Evolutionary conservation across 768 basidiomycete species (phyloP), one percentile per base, ranked within the genome.

Genomic region (Tylopilus felleus): DNA sequence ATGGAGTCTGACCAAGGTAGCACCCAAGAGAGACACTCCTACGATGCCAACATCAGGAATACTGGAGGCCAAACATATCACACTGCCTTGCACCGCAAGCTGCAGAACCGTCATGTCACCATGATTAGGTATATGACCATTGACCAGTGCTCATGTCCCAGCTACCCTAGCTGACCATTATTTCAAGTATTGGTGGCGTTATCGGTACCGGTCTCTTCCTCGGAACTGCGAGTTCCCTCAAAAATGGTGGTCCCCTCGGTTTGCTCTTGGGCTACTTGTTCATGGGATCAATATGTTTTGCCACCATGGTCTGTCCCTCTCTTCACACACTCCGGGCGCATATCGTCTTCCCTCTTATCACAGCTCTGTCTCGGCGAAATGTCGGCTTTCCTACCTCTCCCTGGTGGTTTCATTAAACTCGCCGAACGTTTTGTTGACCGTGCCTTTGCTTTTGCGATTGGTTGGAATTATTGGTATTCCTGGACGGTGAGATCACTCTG

Each of bases 401-500:
- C n/a, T n/a, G n/a, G n/a, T n/a, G n/a, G n/a, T n/a, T n/a, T n/a
- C n/a, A n/a, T n/a, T n/a, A n/a, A n/a, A n/a, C n/a, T n/a, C n/a
- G 29, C 29, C 29, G 29, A 29, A 10, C 22, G 52, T 7, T 53
- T 53, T 8, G n/a, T 53, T 8, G 52, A 53, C 12, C 52, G 45
- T 6, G 52, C 52, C 1, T 53, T 53, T 27, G 52, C 52, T 5
- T 41, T 53, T 27, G 52, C 52, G 12, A 53, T 9, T 3, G 52
- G 52, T 5, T 53, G 52, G 52, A 53, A 53, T 33, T 53, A 53
- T 41, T 53, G 46, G 46, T 53, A 41, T 21, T 14, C n/a, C 9
- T 53, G 52, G 52, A 7, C 31, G 22, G 52, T 53, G 28, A 53
- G 45, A 23, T 19, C 3, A 13, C 8, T 4, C 10, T 8, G 29